These are phyloP conservation scores for Galerina marginata DNA, from an alignment of 768 basidiomycete species.

Conservation along the genomic window DNA sequence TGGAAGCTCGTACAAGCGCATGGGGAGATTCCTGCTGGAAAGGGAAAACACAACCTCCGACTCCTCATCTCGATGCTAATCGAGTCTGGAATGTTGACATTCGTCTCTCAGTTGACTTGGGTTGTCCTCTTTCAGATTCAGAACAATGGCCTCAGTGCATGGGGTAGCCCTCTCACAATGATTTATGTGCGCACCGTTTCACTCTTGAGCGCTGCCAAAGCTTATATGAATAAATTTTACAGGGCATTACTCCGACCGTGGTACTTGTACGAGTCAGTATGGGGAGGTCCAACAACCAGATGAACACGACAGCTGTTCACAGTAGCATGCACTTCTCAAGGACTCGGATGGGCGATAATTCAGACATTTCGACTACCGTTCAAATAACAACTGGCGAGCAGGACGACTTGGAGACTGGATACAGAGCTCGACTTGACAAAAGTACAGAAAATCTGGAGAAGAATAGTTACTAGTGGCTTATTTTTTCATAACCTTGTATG, in stretches of 20 bases:
- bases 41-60: not conserved
- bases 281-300: not conserved
- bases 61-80: not conserved
- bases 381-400: not conserved
- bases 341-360: not conserved
- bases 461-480: not conserved
- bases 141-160: not conserved
- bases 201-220: too few relatives aligned
- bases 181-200: not conserved
- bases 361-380: not conserved
- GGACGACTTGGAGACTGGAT: not conserved
- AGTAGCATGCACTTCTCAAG: not conserved
- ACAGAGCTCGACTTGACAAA: not conserved
- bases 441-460: not conserved
- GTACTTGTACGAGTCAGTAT: slow-evolving; percentile 6
- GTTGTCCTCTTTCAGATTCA: slow-evolving; percentile 5
- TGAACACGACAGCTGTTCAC: not conserved
- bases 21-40: not conserved
- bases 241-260: slow-evolving; percentile 9
- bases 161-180: not conserved
- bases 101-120: slow-evolving; percentile 3
- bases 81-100: slow-evolving; percentile 9
- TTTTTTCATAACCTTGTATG: too few relatives aligned
- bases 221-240: not conserved
- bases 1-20: not conserved